Evolutionary conservation across 1,284 basidiomycete species (phyloP).

Genomic region (Ustilago lituana): DNA sequence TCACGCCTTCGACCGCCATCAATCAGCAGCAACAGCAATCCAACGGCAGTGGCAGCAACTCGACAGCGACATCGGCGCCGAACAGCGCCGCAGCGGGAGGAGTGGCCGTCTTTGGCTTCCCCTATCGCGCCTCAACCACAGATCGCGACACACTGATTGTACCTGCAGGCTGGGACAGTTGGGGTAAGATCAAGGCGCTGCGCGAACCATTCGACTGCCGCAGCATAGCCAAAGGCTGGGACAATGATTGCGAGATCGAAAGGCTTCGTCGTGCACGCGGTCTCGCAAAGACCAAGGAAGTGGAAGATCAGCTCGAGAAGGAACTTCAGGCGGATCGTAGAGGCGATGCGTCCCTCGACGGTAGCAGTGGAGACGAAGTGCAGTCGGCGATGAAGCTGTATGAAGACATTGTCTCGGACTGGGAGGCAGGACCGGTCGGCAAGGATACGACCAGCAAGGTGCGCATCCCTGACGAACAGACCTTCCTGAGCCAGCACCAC

Average conservation of each 20-base stretch:
- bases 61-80: background rate
- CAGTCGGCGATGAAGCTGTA: conserved; percentile 57
- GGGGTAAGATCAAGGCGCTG: conserved; percentile 92
- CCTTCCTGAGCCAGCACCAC: conserved; percentile 50
- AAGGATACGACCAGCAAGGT: conserved; percentile 20
- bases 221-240: conserved; percentile 78
- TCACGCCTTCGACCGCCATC: conserved; percentile 72
- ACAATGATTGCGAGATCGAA: conserved; percentile 56
- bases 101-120: conserved; percentile 84
- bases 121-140: conserved; percentile 85
- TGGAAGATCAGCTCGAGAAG: conserved; percentile 48
- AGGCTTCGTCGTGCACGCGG: conserved; percentile 22
- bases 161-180: conserved; percentile 95
- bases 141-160: conserved; percentile 91
- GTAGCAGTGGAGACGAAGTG: conserved; percentile 20
- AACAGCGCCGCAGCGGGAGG: conserved; percentile 54
- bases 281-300: conserved; percentile 28
- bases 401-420: conserved; percentile 60
- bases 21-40: conserved; percentile 1
- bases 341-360: conserved; percentile 6
- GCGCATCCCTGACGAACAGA: conserved; percentile 39
- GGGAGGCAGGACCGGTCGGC: conserved; percentile 33
- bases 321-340: conserved; percentile 24
- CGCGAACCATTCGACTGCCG: conserved; percentile 90
- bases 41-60: background rate